These are phyloP conservation scores for Gastrolobium villosum DNA, from an alignment of 306 rosid species.

Conservation along the genomic window DNA sequence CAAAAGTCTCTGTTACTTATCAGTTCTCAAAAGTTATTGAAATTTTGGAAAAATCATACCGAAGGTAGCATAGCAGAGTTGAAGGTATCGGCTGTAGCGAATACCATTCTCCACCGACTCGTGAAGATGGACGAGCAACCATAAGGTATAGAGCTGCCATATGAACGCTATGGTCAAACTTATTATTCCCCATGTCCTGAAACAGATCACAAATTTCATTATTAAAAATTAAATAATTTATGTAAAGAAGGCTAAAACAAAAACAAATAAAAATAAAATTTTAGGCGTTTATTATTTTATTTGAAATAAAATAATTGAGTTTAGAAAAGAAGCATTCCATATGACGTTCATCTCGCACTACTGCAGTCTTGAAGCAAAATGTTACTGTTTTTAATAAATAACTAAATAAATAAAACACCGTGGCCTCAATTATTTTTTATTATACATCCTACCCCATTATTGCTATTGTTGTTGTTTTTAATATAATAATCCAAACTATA, in stretches of 20 bases:
- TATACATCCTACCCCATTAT: too few relatives aligned
- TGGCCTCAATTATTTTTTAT: too few relatives aligned
- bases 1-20: neutral
- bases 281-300: neutral
- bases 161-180: conserved; percentile 60
- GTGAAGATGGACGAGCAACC: conserved; percentile 67
- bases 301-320: neutral
- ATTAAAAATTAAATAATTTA: too few relatives aligned
- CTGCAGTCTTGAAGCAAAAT: too few relatives aligned
- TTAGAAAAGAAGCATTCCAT: neutral
- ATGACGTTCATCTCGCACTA: too few relatives aligned
- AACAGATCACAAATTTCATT: neutral
- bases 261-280: too few relatives aligned
- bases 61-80: conserved; percentile 59
- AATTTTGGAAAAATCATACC: conserved; percentile 45
- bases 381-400: too few relatives aligned
- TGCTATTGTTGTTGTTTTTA: too few relatives aligned
- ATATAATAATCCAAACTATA: too few relatives aligned
- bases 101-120: conserved; percentile 58
- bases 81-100: conserved; percentile 68
- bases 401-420: too few relatives aligned
- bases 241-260: neutral
- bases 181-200: conserved; percentile 74
- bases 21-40: neutral
- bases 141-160: conserved; percentile 76